Conservation (phyloP, 148 eudicot genomes). For the Pharnaceum exiguum region DNA sequence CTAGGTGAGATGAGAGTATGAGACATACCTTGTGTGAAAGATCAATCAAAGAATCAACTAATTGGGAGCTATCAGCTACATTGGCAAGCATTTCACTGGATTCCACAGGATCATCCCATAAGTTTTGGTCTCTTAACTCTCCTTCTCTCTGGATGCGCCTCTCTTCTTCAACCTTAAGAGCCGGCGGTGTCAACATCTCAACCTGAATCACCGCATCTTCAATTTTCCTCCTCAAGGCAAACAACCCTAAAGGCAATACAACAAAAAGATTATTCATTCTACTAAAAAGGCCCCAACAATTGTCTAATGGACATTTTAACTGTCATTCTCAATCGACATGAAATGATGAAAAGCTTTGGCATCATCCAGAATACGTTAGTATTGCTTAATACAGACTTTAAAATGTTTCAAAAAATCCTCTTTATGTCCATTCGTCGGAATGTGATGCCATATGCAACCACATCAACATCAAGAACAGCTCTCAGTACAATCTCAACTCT, state of each 20-base stretch:
- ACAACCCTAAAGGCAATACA: constrained; percentile 55
- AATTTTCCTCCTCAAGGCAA: constrained; percentile 72
- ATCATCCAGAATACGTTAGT: no score
- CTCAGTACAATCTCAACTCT: no score
- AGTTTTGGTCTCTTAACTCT: constrained; percentile 43
- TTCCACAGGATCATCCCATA: constrained; percentile 72
- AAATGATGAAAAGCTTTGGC: no score
- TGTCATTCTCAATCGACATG: no score
- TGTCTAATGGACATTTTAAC: not conserved
- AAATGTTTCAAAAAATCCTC: no score
- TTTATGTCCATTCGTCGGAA: no score
- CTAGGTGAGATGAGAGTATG: constrained; percentile 6
- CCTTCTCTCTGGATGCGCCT: constrained; percentile 52
- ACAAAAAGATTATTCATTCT: not conserved
- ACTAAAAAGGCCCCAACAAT: not conserved
- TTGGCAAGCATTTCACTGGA: constrained; percentile 64
- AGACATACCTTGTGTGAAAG: constrained; percentile 59
- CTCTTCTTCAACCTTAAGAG: constrained; percentile 72
- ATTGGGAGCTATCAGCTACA: constrained; percentile 66
- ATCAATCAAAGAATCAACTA: constrained; percentile 75
- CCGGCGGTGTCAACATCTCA: constrained; percentile 61
- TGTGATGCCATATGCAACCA: no score
- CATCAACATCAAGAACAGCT: no score
- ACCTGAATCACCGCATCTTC: constrained; percentile 73
- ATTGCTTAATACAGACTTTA: no score